Base-by-base conservation (phyloP, 139 green algal genomes). In the Coelastrella sp. region DNA sequence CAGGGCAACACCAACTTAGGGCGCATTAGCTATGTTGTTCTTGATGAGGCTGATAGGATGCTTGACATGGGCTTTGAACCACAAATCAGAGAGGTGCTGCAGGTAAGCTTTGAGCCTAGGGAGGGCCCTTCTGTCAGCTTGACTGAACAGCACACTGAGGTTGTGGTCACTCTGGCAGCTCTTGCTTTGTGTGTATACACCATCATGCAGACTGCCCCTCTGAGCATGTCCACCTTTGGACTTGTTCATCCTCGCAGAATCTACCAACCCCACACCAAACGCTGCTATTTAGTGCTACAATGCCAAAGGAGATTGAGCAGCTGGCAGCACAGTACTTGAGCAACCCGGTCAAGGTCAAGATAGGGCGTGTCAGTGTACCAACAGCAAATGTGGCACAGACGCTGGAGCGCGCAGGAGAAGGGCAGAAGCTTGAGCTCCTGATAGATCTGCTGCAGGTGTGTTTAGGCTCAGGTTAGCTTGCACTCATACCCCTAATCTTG, bases 1-100 rank as follows among this genome's bases (percentile, higher is more conserved):
- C 92, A 93, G 88, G 90, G 93, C 83, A 95, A 96, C 92, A 97
- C 96, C 63, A 96, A 93, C 90, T 88, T 99, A 81, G 85, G 86
- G 73, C 94, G 96, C 27, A 92, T 97, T 7, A 94, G 93, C 24
- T 99, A 98, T 88, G 93, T 99, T 24, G 97, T 99, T 82, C 88
- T 99, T 80, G 97, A 99, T 91, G 97, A 99, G 93, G 97, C 97
- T n/a, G 97, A 99, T 87, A 93, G 97, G 73, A 99, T 99, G 97
- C 94, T 99, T 65, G 97, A 99, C 87, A 99, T 99, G 97, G 97
- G 97, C 8, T 99, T 99, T 85, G 97, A 99, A 93, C 96, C 96
- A 20, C 97, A 99, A 94, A 98, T 99, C 91, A 75, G 93, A n/a
- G 94, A 94, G 66, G 94, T 97, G 72, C 63, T 95, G 35, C 87